Evolutionary conservation across 179 eudicot species (phyloP), one percentile per base, ranked within the genome.

Genomic region (Silene vulgaris): DNA sequence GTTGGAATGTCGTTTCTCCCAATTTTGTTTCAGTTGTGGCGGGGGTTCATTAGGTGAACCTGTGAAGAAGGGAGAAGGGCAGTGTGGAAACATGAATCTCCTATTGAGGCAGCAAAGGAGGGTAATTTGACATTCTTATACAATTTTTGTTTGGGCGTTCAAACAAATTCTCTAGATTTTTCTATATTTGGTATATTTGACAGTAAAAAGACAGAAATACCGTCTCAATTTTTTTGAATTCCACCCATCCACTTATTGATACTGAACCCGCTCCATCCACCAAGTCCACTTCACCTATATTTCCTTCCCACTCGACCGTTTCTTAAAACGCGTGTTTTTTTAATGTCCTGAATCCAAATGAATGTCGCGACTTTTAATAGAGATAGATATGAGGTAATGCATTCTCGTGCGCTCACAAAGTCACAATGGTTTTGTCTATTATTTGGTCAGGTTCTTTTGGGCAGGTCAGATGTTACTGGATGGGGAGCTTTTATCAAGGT

Each of bases 401-500:
- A 43, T 56, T 72, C 48, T 32, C 57, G 11, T 54, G 45, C 17
- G 48, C 65, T 72, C 23, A 72, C 26, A 73, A 59, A 5, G 19
- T 72, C 23, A 72, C 26, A 73, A 59, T 12, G 19, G 54, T 66
- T 16, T 37, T 17, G 20, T 50, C 2, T 35, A 21, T 65, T 71
- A 40, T 20, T 69, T 76, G 65, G 50, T 70, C 85, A 96, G 99
- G 86, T 96, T 76, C 90, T 96, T 48, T 85, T 96, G 87, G 91
- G 90, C 66, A 89, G 88, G 79, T 96, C 99, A 52, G 93, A 89
- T 82, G 86, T 96, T 70, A 90, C 93, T 71, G 99, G 99, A 73
- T 96, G 99, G 99, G 99, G 99, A 84, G 99, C 97, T 79, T 96
- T 96, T 80, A 82, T 88, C 82, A 93, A 91, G 97, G 99, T 96